phyloP scores from a whole-genome alignment of 495 filamentous ascomycete species.

The Podospora tetraspora region DNA sequence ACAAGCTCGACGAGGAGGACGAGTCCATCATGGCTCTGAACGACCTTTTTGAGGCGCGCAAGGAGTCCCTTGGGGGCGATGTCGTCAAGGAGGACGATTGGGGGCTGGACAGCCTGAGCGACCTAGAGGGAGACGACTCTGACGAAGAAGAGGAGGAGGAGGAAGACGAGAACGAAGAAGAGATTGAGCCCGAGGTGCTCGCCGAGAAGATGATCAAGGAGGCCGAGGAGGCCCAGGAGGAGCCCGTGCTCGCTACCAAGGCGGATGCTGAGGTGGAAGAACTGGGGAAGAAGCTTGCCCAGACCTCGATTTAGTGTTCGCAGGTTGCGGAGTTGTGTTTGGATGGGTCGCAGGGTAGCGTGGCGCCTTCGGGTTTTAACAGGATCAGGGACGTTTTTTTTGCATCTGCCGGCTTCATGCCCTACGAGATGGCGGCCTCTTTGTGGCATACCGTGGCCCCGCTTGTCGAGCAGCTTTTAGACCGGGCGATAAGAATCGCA shows the following conservation, averaged over 20 bases:
- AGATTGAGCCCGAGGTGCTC: conserved; percentile 49
- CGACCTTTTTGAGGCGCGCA: conserved; percentile 50
- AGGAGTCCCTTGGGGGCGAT: conserved; percentile 57
- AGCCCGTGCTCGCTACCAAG: conserved; percentile 64
- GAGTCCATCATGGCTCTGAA: conserved; percentile 47
- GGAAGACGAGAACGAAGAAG: conserved; percentile 58
- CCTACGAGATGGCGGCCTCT: neutral
- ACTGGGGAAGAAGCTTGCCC: conserved; percentile 66
- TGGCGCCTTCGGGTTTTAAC: neutral
- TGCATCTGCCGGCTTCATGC: neutral
- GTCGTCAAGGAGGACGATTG: conserved; percentile 62
- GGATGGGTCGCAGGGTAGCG: neutral
- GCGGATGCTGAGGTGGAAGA: conserved; percentile 72
- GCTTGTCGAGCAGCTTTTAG: neutral
- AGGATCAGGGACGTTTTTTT: neutral
- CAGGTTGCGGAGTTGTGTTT: conserved; percentile 4
- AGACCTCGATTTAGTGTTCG: conserved; percentile 47
- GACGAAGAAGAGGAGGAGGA: conserved; percentile 60
- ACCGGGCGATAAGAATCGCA: no score
- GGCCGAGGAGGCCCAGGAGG: conserved; percentile 65
- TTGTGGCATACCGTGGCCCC: no score
- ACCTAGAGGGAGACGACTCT: conserved; percentile 66
- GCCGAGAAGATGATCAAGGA: conserved; percentile 63
- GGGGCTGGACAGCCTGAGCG: conserved; percentile 80
- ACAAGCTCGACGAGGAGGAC: conserved; percentile 88